Base-by-base conservation (phyloP, 345 rosid species). In the Ceriops zippeliana region DNA sequence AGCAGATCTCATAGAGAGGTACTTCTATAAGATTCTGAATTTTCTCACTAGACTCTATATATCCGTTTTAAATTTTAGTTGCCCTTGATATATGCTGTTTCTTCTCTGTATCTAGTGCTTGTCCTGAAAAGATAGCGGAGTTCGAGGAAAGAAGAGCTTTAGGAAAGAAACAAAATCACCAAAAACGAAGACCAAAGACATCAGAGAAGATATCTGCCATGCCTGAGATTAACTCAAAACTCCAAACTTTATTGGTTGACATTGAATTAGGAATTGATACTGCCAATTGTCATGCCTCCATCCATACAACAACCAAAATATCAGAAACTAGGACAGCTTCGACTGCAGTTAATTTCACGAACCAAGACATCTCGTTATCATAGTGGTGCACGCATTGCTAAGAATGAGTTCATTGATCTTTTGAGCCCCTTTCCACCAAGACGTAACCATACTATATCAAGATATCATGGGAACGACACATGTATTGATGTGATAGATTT, bases 1-100 rank as follows among this genome's bases (percentile, higher is more conserved):
- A 62, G 88, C 90, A 46, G 91, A 89, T 85, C 93, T 90, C 53
- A 57, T 91, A 57, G 84, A 84, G 72, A 90, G 93, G 97, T 93
- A 86, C 67, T 28, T 24, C 30, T 51, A 47, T 27, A 24, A 3
- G 16, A 42, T 49, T 58, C 22, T n/a, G 24, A 70, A 65, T 15
- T 31, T 42, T 72, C 9, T 8, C 22, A 42, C 0, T 42, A 5
- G 49, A 13, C 17, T 38, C 17, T 26, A 0, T n/a, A 0, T n/a
- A 37, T 20, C 7, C 26, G 15, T 46, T 28, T 11, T 42, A 6
- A 8, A 42, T 13, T 5, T 4, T 62, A n/a, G 37, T 35, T 70
- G 16, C 7, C 8, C 9, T 4, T 54, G 63, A 3, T 2, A n/a
- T 20, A 24, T 53, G 47, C 63, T 56, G 6, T 56, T 30, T 31